phyloP scores from a whole-genome alignment of 129 eudicot species.

The Lonicera japonica region DNA sequence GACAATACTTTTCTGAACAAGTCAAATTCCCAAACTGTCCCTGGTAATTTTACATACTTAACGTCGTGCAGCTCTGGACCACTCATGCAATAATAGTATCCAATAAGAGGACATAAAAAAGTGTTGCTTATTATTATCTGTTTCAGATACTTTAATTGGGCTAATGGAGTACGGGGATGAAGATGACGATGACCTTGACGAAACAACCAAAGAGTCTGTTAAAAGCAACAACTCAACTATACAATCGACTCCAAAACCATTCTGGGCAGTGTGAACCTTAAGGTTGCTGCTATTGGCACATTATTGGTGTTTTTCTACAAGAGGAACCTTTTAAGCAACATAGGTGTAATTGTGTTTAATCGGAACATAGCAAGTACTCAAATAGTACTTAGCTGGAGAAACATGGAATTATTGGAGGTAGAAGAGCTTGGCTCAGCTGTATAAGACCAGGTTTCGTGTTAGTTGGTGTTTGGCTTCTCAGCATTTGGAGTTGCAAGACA shows the following conservation, averaged over 20 bases:
- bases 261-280: constrained; percentile 63
- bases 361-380: neutral
- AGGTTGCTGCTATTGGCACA: neutral
- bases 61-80: neutral
- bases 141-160: constrained; percentile 68
- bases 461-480: neutral
- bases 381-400: neutral
- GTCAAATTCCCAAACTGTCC: constrained; percentile 44
- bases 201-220: constrained; percentile 17
- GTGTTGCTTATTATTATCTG: neutral
- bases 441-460: too few species aligned
- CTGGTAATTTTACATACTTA: constrained; percentile 45
- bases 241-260: constrained; percentile 46
- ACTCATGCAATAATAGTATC: neutral
- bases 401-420: neutral
- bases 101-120: neutral
- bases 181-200: constrained; percentile 49
- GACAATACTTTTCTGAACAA: constrained; percentile 16
- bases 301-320: neutral
- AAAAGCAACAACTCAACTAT: constrained; percentile 22
- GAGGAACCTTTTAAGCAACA: neutral
- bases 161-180: constrained; percentile 90
- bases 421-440: neutral
- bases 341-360: neutral
- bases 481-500: too few species aligned